Evolutionary conservation across 352 stramenopile species (phyloP).

Genomic region (Peronospora destructor): DNA sequence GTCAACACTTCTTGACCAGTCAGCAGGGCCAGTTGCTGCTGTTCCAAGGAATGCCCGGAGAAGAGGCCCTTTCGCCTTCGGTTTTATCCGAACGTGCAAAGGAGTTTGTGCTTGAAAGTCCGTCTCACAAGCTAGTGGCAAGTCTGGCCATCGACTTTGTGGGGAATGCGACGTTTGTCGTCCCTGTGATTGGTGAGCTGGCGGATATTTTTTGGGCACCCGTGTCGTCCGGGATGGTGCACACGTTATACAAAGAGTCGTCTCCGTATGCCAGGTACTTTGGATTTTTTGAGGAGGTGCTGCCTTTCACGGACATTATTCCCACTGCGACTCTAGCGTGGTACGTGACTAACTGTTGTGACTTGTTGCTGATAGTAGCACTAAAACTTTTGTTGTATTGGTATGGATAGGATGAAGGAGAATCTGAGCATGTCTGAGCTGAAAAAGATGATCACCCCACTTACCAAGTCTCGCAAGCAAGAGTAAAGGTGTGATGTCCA

Average conservation of each 20-base stretch:
- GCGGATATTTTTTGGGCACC: conserved; percentile 91
- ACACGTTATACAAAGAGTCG: conserved; percentile 86
- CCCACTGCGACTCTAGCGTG: conserved; percentile 91
- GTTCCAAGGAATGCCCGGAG: conserved; percentile 40
- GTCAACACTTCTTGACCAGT: conserved; percentile 41
- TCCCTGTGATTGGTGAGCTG: conserved; percentile 85
- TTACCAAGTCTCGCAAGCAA: conserved; percentile 24
- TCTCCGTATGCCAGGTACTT: conserved; percentile 86
- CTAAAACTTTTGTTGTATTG: neutral
- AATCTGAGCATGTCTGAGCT: conserved; percentile 42
- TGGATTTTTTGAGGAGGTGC: conserved; percentile 65
- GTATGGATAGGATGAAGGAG: conserved; percentile 43
- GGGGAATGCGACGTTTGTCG: conserved; percentile 79
- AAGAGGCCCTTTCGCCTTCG: conserved; percentile 23
- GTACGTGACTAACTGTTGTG: conserved; percentile 23
- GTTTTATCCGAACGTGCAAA: conserved; percentile 29
- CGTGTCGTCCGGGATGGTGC: conserved; percentile 83
- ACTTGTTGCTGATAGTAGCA: neutral
- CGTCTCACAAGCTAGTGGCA: conserved; percentile 50
- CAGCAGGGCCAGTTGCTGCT: conserved; percentile 57
- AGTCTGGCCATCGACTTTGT: conserved; percentile 87
- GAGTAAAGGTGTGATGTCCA: neutral
- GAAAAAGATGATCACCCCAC: conserved; percentile 20
- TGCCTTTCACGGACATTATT: conserved; percentile 94
- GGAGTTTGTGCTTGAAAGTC: conserved; percentile 48